Base-by-base conservation (phyloP, 2,329 filamentous ascomycete genomes). In the Talaromyces sp. region DNA sequence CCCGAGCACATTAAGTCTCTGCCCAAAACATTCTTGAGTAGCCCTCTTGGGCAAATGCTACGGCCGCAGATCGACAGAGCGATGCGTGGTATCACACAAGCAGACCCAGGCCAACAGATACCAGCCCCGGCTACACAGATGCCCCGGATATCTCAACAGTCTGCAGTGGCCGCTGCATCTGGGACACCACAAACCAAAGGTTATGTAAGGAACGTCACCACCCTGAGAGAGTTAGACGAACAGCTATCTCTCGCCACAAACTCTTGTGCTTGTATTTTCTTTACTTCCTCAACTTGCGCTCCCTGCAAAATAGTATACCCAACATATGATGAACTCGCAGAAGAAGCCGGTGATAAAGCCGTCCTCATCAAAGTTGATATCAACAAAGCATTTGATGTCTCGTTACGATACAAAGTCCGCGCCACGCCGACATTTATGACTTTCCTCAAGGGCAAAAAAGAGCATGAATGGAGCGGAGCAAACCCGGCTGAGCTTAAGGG, bases 401-500 rank as follows among this genome's bases (percentile, higher is more conserved):
- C 84, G 27, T 82, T 82, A 49, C 84, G 84, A 66, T 96, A 90
- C 73, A 80, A 83, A 1, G 85, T 97, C 61, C 84, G 86, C 2
- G 89, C 89, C 3, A 97, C 93, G 0, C 94, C 94, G 0, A 97
- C 93, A 0, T 96, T 98, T 73, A 86, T 95, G 72, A 94, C 92
- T 0, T 96, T 93, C 73, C 78, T 94, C 9, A 89, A 85, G 61
- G 92, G 93, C 1, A 79, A 89, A 66, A 87, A 94, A 73, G 86
- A 91, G 58, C 89, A 92, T 67, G 85, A 90, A 69, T 98, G 93
- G 93, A 85, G 84, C 59, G 93, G 93, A 1, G 91, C 90, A 0
- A 89, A 93, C 72, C 84, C 86, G 2, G 82, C 83, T 13, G 83
- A 87, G 17, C 82, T 98, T 15, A 85, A 86, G 61, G 85, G 85